These are phyloP conservation scores for Noccaea bulbosa DNA, from an alignment of 345 rosid genomes.

Conservation along the genomic window DNA sequence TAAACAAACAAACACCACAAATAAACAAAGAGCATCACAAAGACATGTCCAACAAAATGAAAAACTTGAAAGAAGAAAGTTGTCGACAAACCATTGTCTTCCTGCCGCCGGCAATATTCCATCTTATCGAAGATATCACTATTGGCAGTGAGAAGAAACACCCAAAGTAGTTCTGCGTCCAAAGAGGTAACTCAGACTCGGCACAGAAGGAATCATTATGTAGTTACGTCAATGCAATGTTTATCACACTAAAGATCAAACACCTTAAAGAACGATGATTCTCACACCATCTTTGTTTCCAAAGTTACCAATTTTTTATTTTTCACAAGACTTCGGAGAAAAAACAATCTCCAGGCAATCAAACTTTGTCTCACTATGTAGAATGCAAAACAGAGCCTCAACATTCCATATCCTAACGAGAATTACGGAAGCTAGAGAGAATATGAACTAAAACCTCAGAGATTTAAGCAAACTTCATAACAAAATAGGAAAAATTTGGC, in stretches of 20 bases:
- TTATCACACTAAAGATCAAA: neutral
- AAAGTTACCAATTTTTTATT: constrained; percentile 10
- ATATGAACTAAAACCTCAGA: neutral
- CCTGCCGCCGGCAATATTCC: constrained; percentile 93
- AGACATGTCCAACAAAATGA: neutral
- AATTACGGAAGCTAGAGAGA: neutral
- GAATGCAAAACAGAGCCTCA: neutral
- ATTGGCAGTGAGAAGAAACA: constrained; percentile 91
- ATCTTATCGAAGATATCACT: constrained; percentile 84
- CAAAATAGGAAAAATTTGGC: neutral
- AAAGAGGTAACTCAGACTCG: constrained; percentile 15
- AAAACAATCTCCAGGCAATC: neutral
- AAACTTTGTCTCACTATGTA: neutral
- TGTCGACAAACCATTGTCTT: constrained; percentile 74
- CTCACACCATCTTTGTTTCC: neutral
- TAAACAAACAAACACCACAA: constrained; percentile 21
- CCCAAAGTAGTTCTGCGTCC: constrained; percentile 87
- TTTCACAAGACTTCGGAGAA: neutral
- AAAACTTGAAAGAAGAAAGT: constrained; percentile 1
- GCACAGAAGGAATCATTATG: neutral
- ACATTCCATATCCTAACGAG: neutral
- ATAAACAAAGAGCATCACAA: constrained; percentile 35
- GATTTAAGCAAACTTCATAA: neutral
- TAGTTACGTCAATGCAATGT: neutral
- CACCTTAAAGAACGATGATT: constrained; percentile 10